Evolutionary conservation across 768 basidiomycete genomes (phyloP), one percentile per base, ranked within the genome.

Genomic region (Trametes villosa): DNA sequence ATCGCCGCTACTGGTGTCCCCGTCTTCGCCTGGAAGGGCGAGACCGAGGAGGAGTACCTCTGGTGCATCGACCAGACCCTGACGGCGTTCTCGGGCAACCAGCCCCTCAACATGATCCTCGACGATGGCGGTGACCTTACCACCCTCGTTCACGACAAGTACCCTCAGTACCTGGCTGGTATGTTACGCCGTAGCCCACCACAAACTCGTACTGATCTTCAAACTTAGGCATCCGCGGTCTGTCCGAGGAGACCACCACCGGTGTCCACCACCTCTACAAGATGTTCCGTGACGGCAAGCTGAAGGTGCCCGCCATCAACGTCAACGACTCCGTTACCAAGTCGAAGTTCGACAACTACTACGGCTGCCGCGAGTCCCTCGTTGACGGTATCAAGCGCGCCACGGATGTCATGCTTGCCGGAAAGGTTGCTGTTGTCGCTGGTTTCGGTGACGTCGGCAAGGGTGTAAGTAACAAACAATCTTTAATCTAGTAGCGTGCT

Each of bases 381-480:
- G 97, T 99, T 62, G 97, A 99, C 75, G 97, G 97, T 69, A 98
- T 99, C 82, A 99, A 99, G 86, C 95, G 97, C 72, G 97, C 97
- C 60, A 99, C 97, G 65, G 97, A 99, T 76, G 94, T 99, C 75
- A 99, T 99, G 97, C 88, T 99, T 75, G 97, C 97, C 67, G 97
- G 96, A 53, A 99, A 99, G 81, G 96, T 99, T 66, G 96, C 95
- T 53, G 93, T 98, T 66, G 97, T 99, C 67, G 97, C 97, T 67
- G 97, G 97, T 58, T 99, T 89, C 76, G 97, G 97, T 79, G 97
- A 99, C 72, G 97, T 99, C 67, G 97, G 97, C 68, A 99, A 99
- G 78, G 97, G 97, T 58, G 95, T 97, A 79, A 69, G 94, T 87
- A 26, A 57, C 7, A 22, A 51, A 30, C 53, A 18, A 18, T 38